A percentile compares a stretch with the other conserved stretches of the same genome.
These are phyloP conservation scores for Leptodermis oblonga DNA, from an alignment of 257 asterid genomes.

Conservation along the genomic window DNA sequence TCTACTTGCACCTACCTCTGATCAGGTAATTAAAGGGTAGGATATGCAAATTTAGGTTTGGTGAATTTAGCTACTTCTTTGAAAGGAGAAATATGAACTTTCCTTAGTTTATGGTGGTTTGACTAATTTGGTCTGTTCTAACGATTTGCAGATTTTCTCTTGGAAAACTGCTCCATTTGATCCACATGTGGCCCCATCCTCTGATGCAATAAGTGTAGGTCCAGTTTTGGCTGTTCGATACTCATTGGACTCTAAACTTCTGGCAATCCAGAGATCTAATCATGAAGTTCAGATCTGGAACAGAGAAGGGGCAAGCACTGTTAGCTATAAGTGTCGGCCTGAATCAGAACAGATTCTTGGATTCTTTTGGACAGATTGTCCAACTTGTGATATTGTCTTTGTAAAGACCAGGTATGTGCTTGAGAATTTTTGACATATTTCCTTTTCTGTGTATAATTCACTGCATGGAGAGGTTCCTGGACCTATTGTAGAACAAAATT, in stretches of 20 bases:
- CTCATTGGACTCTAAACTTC: slow-evolving; percentile 76
- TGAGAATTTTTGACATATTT: slow-evolving; percentile 15
- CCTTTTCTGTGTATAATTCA: neutral
- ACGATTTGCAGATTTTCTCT: slow-evolving; percentile 57
- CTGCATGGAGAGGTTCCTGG: slow-evolving; percentile 2
- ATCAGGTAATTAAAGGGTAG: slow-evolving; percentile 47
- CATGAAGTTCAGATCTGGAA: slow-evolving; percentile 79
- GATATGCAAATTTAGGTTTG: neutral
- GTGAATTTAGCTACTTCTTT: neutral
- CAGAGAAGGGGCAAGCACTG: slow-evolving; percentile 56
- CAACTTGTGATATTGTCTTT: slow-evolving; percentile 68
- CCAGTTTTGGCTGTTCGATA: slow-evolving; percentile 75
- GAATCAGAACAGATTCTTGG: slow-evolving; percentile 86
- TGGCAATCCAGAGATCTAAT: slow-evolving; percentile 83
- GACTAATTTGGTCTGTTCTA: slow-evolving; percentile 18
- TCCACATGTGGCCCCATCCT: slow-evolving; percentile 56
- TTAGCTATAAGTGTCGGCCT: slow-evolving; percentile 61
- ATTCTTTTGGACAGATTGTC: slow-evolving; percentile 91
- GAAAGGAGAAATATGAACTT: neutral
- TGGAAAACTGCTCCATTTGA: slow-evolving; percentile 79
- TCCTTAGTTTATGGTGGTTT: slow-evolving; percentile 15
- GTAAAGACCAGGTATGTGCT: slow-evolving; percentile 74
- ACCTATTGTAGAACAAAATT: neutral
- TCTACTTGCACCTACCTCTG: slow-evolving; percentile 60
- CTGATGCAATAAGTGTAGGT: slow-evolving; percentile 73